phyloP scores from a whole-genome alignment of 352 stramenopile species.

The Phytophthora crassamura region DNA sequence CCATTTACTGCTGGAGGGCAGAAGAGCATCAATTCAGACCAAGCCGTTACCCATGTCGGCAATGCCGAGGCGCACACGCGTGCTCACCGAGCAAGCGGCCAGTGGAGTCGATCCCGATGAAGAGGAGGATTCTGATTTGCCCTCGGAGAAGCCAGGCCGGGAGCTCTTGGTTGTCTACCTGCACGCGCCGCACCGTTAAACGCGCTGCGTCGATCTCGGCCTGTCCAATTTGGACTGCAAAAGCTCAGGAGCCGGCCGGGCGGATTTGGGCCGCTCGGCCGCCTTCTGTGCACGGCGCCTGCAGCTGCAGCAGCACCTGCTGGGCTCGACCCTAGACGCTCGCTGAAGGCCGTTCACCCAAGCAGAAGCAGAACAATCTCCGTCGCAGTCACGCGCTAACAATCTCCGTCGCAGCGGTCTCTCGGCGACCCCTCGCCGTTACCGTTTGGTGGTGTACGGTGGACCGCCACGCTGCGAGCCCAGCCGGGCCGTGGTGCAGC shows the following conservation, averaged over 20 bases:
- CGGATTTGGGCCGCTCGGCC: not conserved
- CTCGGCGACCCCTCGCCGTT: too few species aligned
- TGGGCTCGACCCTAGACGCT: not conserved
- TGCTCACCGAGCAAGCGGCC: not conserved
- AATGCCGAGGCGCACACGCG: too few species aligned
- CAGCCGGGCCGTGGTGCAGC: not conserved
- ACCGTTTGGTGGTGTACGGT: constrained; percentile 5
- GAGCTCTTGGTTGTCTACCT: constrained; percentile 2
- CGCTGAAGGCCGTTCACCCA: not conserved
- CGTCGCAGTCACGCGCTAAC: constrained; percentile 4
- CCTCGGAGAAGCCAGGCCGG: not conserved
- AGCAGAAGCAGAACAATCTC: constrained; percentile 7
- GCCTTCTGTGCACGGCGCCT: not conserved
- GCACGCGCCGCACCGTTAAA: not conserved
- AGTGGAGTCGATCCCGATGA: too few species aligned
- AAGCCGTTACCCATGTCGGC: not conserved
- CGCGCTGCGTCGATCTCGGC: not conserved
- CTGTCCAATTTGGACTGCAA: not conserved
- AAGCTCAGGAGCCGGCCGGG: too few species aligned
- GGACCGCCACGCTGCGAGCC: constrained; percentile 8
- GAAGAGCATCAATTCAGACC: not conserved
- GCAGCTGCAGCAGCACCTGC: constrained; percentile 1
- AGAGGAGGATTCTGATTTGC: constrained; percentile 10
- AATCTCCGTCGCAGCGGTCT: constrained; percentile 1
- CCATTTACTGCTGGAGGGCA: constrained; percentile 8